Base-by-base conservation (phyloP, 2,329 filamentous ascomycete species). In the Sporothrix pseudoabietina region DNA sequence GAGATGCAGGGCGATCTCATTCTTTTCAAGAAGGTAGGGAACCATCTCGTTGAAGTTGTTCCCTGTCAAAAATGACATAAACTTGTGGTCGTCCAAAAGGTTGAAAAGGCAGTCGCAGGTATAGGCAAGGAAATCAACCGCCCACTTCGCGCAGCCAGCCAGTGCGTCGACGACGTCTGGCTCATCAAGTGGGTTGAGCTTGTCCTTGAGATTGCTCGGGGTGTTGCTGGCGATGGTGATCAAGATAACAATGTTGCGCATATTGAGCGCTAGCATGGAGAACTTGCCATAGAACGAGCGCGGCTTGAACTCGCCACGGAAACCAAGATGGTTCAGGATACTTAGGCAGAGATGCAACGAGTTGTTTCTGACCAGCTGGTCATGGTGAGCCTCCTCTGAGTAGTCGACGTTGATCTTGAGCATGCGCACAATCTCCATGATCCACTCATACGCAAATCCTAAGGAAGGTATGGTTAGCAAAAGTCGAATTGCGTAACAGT, bases 361-460 rank as follows among this genome's bases (percentile, higher is more conserved):
- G 3, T 86, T 84, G 78, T 96, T 94, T 74, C 90, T 86, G 76
- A 96, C 87, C 47, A 97, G 84, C 74, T 90, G 86, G 79, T 95
- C 90, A 77, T 92, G 88, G 61, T 89, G 87, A 1, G 88, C 84
- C 74, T 97, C 93, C 68, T 92, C 88, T 0, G 93, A 92, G 79
- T 94, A 97, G 82, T 98, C 95, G 66, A 94, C 88, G 69, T 90
- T 89, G 41, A 93, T 86, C 75, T 90, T 91, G 70, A 94, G 83
- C 73, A 92, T 88, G 55, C 88, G 86, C 71, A 93, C 89, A 14
- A 94, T 84, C 76, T 92, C 90, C 55, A 84, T 86, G 71, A 92
- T 83, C 84, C 90, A 90, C 73, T 90, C 85, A 57, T 86, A 84
- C 71, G 89, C 83, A 76, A 92, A 89, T 69, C 86, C 88, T 90